A percentile compares a stretch with the other conserved stretches of the same genome.
Evolutionary conservation across 768 basidiomycete genomes (phyloP).

Genomic region (Panaeolus papilionaceus): DNA sequence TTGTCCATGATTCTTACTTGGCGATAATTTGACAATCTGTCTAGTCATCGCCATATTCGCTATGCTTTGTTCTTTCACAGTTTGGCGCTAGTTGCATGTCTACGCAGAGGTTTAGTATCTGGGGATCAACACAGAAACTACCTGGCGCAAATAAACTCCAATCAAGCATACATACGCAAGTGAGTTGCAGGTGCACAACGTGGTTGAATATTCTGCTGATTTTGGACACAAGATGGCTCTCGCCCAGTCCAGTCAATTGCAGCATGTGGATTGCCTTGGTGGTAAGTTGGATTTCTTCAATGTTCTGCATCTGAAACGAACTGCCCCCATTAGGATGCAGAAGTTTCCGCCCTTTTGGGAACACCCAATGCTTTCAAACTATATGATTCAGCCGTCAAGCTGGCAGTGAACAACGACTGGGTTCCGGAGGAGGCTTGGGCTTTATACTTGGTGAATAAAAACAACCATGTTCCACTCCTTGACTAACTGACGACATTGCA

Average conservation of each 20-base stretch:
- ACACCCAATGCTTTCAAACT: constrained; percentile 65
- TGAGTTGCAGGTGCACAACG: constrained; percentile 31
- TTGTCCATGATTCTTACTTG: neutral
- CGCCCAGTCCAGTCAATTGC: constrained; percentile 71
- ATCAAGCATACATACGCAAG: constrained; percentile 69
- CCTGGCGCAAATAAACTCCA: constrained; percentile 60
- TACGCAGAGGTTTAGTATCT: constrained; percentile 51
- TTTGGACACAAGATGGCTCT: constrained; percentile 58
- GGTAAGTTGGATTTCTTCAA: constrained; percentile 40
- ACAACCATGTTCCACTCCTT: neutral
- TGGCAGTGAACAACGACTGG: constrained; percentile 72
- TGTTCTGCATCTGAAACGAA: neutral
- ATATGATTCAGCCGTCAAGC: constrained; percentile 76
- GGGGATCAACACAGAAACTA: constrained; percentile 46
- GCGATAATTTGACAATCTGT: constrained; percentile 13
- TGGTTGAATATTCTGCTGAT: neutral
- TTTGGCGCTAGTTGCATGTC: constrained; percentile 65
- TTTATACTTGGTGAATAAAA: constrained; percentile 56
- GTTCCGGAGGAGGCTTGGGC: constrained; percentile 75
- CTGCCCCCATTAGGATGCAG: constrained; percentile 59
- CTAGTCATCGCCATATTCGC: constrained; percentile 71
- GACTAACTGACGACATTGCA: constrained; percentile 30
- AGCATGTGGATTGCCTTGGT: constrained; percentile 74
- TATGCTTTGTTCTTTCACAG: constrained; percentile 75
- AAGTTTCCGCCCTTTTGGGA: constrained; percentile 64